Evolutionary conservation across 768 basidiomycete species (phyloP).

Genomic region (Filobasidium floriforme): DNA sequence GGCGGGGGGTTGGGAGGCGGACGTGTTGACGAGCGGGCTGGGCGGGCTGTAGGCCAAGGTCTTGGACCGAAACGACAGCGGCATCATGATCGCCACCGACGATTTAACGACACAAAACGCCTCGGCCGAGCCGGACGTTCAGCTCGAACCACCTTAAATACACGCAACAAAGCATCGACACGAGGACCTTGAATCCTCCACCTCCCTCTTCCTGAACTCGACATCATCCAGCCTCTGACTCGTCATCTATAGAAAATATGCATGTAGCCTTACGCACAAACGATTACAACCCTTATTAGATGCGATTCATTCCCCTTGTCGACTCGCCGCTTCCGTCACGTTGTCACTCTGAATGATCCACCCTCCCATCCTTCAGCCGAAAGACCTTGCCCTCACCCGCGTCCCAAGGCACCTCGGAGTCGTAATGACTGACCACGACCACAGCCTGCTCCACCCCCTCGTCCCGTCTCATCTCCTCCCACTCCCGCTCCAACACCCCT

Average conservation of each 20-base stretch:
- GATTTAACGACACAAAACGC: no score
- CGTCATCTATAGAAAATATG: background rate
- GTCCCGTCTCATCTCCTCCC: conserved; percentile 21
- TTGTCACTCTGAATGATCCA: conserved; percentile 9
- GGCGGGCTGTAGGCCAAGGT: background rate
- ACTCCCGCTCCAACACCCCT: conserved; percentile 55
- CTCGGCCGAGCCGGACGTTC: no score
- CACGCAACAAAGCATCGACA: no score
- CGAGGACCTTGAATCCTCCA: background rate
- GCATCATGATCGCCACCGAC: no score
- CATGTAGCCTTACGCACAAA: background rate
- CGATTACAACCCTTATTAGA: background rate
- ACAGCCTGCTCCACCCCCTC: conserved; percentile 56
- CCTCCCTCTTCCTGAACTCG: background rate
- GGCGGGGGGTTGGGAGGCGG: conserved; percentile 1
- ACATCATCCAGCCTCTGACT: background rate
- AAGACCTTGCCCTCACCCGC: conserved; percentile 49
- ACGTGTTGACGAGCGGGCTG: conserved; percentile 5
- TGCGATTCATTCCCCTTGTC: background rate
- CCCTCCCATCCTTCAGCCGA: conserved; percentile 40
- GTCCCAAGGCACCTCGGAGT: conserved; percentile 80
- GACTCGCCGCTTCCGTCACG: background rate
- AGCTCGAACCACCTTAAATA: no score
- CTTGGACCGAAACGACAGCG: no score
- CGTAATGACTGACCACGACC: conserved; percentile 82